A percentile compares a stretch with the other conserved stretches of the same genome.
phyloP scores from a whole-genome alignment of 1,284 basidiomycete species.

The Ceratorhiza oryzae-sativae region DNA sequence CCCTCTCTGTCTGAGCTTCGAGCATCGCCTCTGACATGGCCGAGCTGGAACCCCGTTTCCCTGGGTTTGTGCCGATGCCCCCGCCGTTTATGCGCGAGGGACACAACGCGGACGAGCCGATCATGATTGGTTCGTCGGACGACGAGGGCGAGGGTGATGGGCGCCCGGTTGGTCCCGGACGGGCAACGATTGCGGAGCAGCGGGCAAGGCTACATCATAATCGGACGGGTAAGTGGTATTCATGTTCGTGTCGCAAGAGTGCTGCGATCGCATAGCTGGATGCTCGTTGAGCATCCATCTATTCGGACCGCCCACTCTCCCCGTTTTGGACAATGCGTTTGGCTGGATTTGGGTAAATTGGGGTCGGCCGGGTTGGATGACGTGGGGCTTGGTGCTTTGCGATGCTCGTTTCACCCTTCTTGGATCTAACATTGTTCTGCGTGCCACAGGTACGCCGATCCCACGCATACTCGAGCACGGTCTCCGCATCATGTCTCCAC shows the following conservation, averaged over 20 bases:
- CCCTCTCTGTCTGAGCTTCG: background rate
- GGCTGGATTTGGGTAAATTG: too few relatives aligned
- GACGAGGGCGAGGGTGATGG: constrained; percentile 3
- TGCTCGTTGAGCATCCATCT: too few relatives aligned
- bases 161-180: background rate
- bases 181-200: constrained; percentile 2
- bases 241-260: too few relatives aligned
- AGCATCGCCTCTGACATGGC: background rate
- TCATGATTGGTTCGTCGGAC: constrained; percentile 27
- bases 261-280: too few relatives aligned
- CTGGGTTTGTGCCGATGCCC: background rate
- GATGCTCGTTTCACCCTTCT: background rate
- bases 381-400: background rate
- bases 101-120: constrained; percentile 11
- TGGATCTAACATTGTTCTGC: background rate
- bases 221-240: background rate
- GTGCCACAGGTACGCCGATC: constrained; percentile 21
- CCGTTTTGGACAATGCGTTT: too few relatives aligned
- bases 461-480: constrained; percentile 10
- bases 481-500: constrained; percentile 17
- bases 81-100: background rate
- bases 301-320: too few relatives aligned
- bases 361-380: background rate
- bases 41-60: background rate
- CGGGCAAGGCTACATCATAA: background rate